These are phyloP conservation scores for Phytophthora gonapodyides DNA, from an alignment of 352 stramenopile species.

Conservation along the genomic window DNA sequence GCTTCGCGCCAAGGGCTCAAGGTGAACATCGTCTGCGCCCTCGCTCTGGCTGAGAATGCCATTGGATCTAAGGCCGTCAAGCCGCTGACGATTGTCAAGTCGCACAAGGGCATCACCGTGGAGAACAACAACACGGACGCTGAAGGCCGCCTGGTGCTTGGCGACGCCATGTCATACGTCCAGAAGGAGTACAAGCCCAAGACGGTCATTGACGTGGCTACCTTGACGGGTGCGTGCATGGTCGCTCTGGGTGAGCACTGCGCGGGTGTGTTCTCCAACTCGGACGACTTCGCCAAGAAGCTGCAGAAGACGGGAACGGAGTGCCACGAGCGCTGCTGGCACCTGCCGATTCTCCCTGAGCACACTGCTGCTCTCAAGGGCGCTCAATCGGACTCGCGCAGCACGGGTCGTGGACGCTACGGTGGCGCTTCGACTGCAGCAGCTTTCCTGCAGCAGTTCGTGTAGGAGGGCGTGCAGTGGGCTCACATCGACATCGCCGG, in stretches of 20 bases:
- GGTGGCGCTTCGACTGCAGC: slow-evolving; percentile 84
- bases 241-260: slow-evolving; percentile 89
- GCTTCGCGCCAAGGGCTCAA: slow-evolving; percentile 72
- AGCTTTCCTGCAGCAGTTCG: slow-evolving; percentile 90
- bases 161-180: slow-evolving; percentile 89
- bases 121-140: slow-evolving; percentile 94
- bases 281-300: slow-evolving; percentile 76
- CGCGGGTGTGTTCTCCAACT: slow-evolving; percentile 93
- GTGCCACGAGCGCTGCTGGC: slow-evolving; percentile 89
- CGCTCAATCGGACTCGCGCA: slow-evolving; percentile 79
- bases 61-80: slow-evolving; percentile 89
- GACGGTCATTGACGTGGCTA: slow-evolving; percentile 95
- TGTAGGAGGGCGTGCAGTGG: slow-evolving; percentile 87
- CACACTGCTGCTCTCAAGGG: slow-evolving; percentile 85
- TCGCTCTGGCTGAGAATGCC: slow-evolving; percentile 83
- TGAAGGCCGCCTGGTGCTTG: slow-evolving; percentile 91
- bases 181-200: slow-evolving; percentile 89
- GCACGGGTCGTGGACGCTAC: slow-evolving; percentile 76
- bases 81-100: slow-evolving; percentile 89
- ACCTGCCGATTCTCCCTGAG: slow-evolving; percentile 86
- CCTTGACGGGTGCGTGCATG: slow-evolving; percentile 91
- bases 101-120: slow-evolving; percentile 89
- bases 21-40: slow-evolving; percentile 80
- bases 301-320: slow-evolving; percentile 63
- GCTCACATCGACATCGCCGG: slow-evolving; percentile 91